Base-by-base conservation (phyloP, 176 grass and related monocot genomes). In the Pharus latifolius region DNA sequence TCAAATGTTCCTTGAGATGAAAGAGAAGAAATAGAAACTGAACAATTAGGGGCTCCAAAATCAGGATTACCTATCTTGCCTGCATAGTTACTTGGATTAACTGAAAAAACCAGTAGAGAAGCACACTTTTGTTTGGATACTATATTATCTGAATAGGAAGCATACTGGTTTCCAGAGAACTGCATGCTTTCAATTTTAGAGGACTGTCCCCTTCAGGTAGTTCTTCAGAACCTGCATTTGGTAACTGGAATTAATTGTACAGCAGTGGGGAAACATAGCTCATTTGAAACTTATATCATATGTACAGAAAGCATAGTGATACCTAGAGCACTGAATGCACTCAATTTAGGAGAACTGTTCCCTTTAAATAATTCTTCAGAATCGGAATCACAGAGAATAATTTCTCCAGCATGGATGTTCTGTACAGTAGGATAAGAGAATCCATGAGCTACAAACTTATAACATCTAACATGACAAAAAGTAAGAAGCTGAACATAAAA, bases 311-410 rank as follows among this genome's bases (percentile, higher is more conserved):
- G 49, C 1, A 66, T 73, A 74, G 25, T 46, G n/a, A 48, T 24
- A 87, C 56, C 68, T 60, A 67, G 23, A 63, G 76, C 67, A 20
- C 14, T 73, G 53, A 38, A 35, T 46, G 61, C 65, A 14, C 17
- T 49, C 54, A 47, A 54, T 59, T 19, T 81, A 41, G 65, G 32
- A 61, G 46, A 48, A 65, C 38, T 69, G 41, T 42, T 63, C 31
- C 31, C 34, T 62, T 26, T 15, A 61, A 47, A 28, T 69, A 65
- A 16, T 62, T 84, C 76, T 62, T 45, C 83, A 79, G 69, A 78
- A 78, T 84, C 83, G 73, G 67, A 80, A 74, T 91, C 67, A 3
- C 76, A 86, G 43, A 68, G 45, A 59, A 81, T 53, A 60, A 76
- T 51, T 67, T 65, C 74, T 63, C 61, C 31, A 66, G 47, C 42